Evolutionary conservation across 495 filamentous ascomycete genomes (phyloP), one percentile per base, ranked within the genome.

Genomic region (Neohortaea acidophila): DNA sequence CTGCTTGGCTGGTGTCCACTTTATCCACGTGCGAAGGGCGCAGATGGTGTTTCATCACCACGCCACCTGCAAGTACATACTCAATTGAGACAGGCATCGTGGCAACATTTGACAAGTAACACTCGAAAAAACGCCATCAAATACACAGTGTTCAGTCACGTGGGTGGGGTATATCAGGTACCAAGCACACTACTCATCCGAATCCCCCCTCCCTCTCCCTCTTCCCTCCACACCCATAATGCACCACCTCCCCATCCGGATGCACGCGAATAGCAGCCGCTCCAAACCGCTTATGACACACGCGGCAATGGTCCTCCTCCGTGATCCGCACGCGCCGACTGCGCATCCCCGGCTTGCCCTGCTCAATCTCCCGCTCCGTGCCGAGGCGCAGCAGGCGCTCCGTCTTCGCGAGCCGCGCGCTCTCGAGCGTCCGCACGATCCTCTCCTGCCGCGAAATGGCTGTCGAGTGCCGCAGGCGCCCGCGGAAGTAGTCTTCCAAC

Each of bases 241-340:
- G 53, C 41, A 58, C 53, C 36, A 51, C 69, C 63, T 55, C 64
- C 70, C 72, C 48, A 41, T 76, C 70, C 29, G 79, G 74, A 52
- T 73, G 70, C 38, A 81, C 75, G 54, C 75, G 71, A 36, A 96
- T 79, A 14, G 91, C 89, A 58, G 79, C 89, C 11, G 81, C 75
- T 5, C 91, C 89, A 45, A 97, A 68, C 40, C 89, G 62, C 62
- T 94, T 94, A 56, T 92, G 77, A 55, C 89, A 97, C 25, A 89
- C 79, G 9, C 79, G 75, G 56, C 89, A 97, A 17, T 89, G 77
- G 41, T 81, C 68, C 47, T 94, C 85, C 49, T 97, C 87, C 1
- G 64, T 67, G 41, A 97, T 72, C 6, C 84, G 70, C 21, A 92
- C 84, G 44, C 77, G 65, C 40, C 80, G 64, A 50, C 79, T 84